Evolutionary conservation across 2,329 filamentous ascomycete genomes (phyloP).

Genomic region (Epichloe sylvatica): DNA sequence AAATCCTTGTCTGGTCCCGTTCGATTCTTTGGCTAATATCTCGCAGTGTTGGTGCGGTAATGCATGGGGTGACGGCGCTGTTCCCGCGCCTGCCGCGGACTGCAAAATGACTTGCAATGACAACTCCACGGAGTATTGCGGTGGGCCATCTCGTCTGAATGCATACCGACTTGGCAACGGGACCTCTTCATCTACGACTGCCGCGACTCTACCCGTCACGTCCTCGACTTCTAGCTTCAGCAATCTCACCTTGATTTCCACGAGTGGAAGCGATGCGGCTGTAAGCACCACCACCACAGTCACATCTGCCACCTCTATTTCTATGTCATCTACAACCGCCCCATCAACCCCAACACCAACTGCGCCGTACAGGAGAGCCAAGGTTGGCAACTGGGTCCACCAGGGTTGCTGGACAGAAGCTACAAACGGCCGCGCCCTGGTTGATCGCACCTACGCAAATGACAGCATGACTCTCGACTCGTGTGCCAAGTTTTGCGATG

Average conservation of each 20-base stretch:
- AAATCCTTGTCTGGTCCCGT: neutral
- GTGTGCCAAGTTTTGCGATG: slow-evolving; percentile 20
- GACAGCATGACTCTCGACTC: slow-evolving; percentile 21
- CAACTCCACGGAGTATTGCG: slow-evolving; percentile 24
- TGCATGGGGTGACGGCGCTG: slow-evolving; percentile 13
- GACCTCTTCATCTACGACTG: slow-evolving; percentile 14
- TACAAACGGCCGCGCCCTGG: slow-evolving; percentile 17
- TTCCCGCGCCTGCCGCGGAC: slow-evolving; percentile 16
- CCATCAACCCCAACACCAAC: slow-evolving; percentile 11
- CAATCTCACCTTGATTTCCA: neutral
- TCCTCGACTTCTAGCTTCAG: neutral
- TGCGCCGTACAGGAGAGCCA: slow-evolving; percentile 12
- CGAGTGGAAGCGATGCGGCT: neutral
- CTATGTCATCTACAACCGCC: slow-evolving; percentile 5
- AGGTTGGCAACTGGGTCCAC: slow-evolving; percentile 17
- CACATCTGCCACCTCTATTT: slow-evolving; percentile 3
- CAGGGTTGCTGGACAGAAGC: slow-evolving; percentile 26
- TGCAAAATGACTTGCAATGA: slow-evolving; percentile 24
- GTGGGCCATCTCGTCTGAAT: slow-evolving; percentile 21
- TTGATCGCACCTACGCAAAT: slow-evolving; percentile 13
- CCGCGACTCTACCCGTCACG: slow-evolving; percentile 14
- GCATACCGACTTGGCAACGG: slow-evolving; percentile 16
- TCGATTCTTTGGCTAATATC: neutral
- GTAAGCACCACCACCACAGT: slow-evolving; percentile 10
- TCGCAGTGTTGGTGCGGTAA: slow-evolving; percentile 25